Conservation (phyloP, 306 rosid genomes). For the Pyrus communis region DNA sequence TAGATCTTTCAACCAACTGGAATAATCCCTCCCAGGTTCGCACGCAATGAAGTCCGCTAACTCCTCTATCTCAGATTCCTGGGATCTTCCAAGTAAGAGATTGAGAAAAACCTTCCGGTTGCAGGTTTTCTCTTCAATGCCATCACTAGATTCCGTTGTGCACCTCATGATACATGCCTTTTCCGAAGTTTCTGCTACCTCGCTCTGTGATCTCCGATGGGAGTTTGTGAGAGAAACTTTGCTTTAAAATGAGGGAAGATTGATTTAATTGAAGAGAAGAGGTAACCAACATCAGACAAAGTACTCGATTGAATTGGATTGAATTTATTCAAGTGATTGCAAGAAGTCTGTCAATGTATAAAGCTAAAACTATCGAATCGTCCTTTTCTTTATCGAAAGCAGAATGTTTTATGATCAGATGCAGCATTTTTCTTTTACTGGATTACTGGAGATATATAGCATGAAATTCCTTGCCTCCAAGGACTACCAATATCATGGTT, state of each 20-base stretch:
- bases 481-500: not conserved
- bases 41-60: conserved; percentile 59
- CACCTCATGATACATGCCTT: conserved; percentile 2
- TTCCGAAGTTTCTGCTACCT: conserved; percentile 5
- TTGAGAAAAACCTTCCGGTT: conserved; percentile 44
- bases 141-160: conserved; percentile 6
- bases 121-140: conserved; percentile 33
- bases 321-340: not conserved
- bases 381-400: not conserved
- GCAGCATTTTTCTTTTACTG: not conserved
- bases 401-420: not conserved
- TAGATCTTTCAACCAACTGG: conserved; percentile 45
- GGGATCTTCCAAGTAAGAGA: conserved; percentile 24
- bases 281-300: not conserved
- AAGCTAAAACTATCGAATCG: not conserved
- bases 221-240: not conserved
- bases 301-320: not conserved
- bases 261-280: not conserved
- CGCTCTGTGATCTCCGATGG: not conserved
- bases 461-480: not conserved
- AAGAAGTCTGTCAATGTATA: not conserved
- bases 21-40: conserved; percentile 49
- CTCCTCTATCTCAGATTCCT: conserved; percentile 35
- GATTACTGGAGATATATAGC: not conserved
- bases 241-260: conserved; percentile 10